Percentiles rank a stretch among this genome's conserved stretches.
Evolutionary conservation across 306 rosid genomes (phyloP).

Genomic region (Quercus gilva): DNA sequence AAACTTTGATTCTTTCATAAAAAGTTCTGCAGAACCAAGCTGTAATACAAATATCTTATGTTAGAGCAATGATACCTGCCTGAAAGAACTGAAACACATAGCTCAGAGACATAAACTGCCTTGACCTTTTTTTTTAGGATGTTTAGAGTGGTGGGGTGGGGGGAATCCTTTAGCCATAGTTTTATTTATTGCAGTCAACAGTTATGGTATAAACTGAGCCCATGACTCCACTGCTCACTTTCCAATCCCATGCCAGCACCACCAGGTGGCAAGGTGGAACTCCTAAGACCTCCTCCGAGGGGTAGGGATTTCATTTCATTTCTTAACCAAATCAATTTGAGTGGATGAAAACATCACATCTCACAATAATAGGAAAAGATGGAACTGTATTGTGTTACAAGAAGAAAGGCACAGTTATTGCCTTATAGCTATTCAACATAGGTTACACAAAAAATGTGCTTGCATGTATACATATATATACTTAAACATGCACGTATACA

Average conservation of each 20-base stretch:
- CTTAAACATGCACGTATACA: no score
- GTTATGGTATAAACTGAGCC: not conserved
- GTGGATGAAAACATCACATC: constrained; percentile 1
- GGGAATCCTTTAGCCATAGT: not conserved
- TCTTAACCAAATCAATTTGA: constrained; percentile 1
- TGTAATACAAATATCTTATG: constrained; percentile 31
- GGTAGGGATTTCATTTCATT: constrained; percentile 8
- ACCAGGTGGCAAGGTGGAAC: not conserved
- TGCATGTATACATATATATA: no score
- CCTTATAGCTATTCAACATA: no score
- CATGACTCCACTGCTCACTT: not conserved
- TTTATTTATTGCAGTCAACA: not conserved
- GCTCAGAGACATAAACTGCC: not conserved
- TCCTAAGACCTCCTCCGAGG: not conserved
- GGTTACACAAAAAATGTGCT: no score
- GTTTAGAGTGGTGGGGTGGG: not conserved
- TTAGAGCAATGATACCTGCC: constrained; percentile 19
- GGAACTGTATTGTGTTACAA: not conserved
- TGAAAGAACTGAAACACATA: constrained; percentile 12
- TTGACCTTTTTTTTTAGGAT: not conserved
- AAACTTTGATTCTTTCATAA: constrained; percentile 82
- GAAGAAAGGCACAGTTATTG: no score
- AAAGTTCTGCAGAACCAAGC: constrained; percentile 88
- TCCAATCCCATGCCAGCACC: not conserved
- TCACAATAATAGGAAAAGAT: constrained; percentile 7